Conservation (phyloP, 192 early-diverging fungal species). For the Funneliformis mosseae region DNA sequence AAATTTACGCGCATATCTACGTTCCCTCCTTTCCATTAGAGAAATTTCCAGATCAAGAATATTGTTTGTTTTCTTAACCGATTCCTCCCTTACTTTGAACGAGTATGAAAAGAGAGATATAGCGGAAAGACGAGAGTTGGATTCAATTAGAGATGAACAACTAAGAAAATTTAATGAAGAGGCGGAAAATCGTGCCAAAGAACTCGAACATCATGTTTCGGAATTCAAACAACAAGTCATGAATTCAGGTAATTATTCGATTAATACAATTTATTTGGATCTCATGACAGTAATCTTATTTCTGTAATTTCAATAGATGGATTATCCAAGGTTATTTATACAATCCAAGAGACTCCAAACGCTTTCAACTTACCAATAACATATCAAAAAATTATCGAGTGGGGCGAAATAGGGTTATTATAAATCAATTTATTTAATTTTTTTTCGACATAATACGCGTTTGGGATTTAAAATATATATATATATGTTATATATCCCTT, state of each 20-base stretch:
- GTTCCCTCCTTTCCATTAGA: constrained; percentile 38
- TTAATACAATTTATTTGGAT: neutral
- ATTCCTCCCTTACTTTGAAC: constrained; percentile 41
- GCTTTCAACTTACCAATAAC: constrained; percentile 47
- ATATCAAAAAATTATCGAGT: constrained; percentile 52
- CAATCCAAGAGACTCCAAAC: constrained; percentile 38
- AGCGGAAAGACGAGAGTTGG: constrained; percentile 41
- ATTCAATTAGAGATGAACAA: constrained; percentile 45
- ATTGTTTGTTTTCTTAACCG: constrained; percentile 47
- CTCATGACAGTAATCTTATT: constrained; percentile 6
- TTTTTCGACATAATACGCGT: too few species aligned
- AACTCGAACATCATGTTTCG: constrained; percentile 51
- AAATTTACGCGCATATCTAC: constrained; percentile 48
- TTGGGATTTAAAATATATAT: neutral
- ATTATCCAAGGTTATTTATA: constrained; percentile 36
- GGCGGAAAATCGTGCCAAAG: constrained; percentile 47
- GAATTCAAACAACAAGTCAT: constrained; percentile 51
- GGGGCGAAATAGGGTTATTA: constrained; percentile 57
- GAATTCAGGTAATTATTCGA: constrained; percentile 39
- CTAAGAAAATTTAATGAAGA: constrained; percentile 48
- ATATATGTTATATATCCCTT: neutral
- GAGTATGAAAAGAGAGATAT: constrained; percentile 43
- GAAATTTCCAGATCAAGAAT: constrained; percentile 37
- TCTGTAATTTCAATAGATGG: constrained; percentile 34
- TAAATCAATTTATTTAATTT: neutral